Evolutionary conservation across 768 basidiomycete species (phyloP).

Genomic region (Psilocybe cubensis): DNA sequence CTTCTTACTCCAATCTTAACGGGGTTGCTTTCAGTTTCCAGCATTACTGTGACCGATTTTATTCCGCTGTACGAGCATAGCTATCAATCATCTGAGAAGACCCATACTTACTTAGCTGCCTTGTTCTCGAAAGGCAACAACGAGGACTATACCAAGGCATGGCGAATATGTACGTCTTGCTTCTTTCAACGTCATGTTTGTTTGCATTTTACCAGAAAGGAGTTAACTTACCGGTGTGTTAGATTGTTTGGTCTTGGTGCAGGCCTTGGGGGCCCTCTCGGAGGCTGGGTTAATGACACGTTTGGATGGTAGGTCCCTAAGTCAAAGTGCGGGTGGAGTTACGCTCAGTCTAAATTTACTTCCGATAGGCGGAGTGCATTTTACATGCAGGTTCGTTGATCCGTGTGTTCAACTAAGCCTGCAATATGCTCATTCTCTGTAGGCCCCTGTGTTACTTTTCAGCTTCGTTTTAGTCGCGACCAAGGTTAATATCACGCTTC

Average conservation of each 20-base stretch:
- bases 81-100: conserved; percentile 1
- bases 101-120: conserved; percentile 6
- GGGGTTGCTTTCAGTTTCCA: conserved; percentile 59
- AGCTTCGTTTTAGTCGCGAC: conserved; percentile 71
- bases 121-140: conserved; percentile 58
- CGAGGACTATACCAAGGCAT: conserved; percentile 92
- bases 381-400: conserved; percentile 69
- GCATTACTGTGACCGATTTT: conserved; percentile 84
- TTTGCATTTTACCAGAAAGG: not conserved
- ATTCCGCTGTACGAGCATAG: conserved; percentile 72
- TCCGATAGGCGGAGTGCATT: conserved; percentile 79
- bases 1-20: conserved; percentile 25
- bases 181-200: not conserved
- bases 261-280: conserved; percentile 77
- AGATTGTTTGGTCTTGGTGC: conserved; percentile 87
- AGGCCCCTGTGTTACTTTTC: conserved; percentile 80
- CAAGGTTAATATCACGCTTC: conserved; percentile 79
- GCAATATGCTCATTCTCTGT: conserved; percentile 16
- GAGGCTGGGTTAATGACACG: conserved; percentile 83
- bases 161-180: conserved; percentile 73
- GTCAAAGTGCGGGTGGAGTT: conserved; percentile 2
- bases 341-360: conserved; percentile 15
- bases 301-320: conserved; percentile 75
- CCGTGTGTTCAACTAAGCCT: conserved; percentile 17
- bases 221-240: not conserved